Evolutionary conservation across 306 rosid genomes (phyloP).

Genomic region (Cicer yamashitae): DNA sequence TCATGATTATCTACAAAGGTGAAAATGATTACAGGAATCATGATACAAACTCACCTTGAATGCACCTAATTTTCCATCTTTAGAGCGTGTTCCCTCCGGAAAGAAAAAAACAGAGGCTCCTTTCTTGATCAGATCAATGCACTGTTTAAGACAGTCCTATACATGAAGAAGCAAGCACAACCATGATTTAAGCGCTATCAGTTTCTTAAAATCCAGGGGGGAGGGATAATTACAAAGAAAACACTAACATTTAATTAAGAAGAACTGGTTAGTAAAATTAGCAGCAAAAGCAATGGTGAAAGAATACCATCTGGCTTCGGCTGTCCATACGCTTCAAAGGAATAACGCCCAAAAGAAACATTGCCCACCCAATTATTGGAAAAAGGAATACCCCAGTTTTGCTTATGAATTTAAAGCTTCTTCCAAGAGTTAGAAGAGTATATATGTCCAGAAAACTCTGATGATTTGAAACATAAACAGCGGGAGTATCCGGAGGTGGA

Average conservation of each 20-base stretch:
- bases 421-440: conserved; percentile 84
- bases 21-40: conserved; percentile 29
- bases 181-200: conserved; percentile 9
- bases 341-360: conserved; percentile 83
- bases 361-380: conserved; percentile 97
- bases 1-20: conserved; percentile 39
- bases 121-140: conserved; percentile 80
- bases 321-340: conserved; percentile 94
- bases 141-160: conserved; percentile 82
- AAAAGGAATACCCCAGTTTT: conserved; percentile 90
- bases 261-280: conserved; percentile 32
- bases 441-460: conserved; percentile 96
- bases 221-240: conserved; percentile 7
- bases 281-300: conserved; percentile 6
- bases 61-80: conserved; percentile 79
- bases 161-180: conserved; percentile 43
- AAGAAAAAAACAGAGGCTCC: conserved; percentile 94
- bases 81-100: conserved; percentile 95
- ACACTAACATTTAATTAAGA: conserved; percentile 31
- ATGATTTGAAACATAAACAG: conserved; percentile 93
- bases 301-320: conserved; percentile 91
- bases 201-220: neutral
- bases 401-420: conserved; percentile 93
- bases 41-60: conserved; percentile 74
- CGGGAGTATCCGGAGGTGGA: conserved; percentile 78